Evolutionary conservation across 768 basidiomycete genomes (phyloP).

Genomic region (Phanerochaete carnosa): DNA sequence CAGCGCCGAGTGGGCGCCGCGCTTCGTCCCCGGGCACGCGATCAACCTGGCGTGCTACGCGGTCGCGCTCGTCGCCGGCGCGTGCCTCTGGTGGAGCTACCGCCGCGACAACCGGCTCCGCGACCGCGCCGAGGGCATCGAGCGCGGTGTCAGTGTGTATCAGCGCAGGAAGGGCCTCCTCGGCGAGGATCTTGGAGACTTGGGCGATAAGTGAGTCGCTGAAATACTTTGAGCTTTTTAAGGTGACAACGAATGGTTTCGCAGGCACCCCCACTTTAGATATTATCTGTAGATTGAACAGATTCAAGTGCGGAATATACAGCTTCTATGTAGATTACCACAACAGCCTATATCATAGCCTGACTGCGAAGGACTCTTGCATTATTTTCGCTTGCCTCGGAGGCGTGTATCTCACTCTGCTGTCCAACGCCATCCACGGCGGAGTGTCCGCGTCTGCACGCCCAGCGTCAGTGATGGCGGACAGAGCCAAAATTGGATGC

Average conservation of each 20-base stretch:
- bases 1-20: slow-evolving; percentile 28
- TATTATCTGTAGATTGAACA: slow-evolving; percentile 4
- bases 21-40: slow-evolving; percentile 32
- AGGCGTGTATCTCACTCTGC: no score
- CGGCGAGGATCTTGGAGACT: slow-evolving; percentile 26
- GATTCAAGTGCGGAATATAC: neutral
- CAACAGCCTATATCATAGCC: no score
- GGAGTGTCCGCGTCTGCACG: no score
- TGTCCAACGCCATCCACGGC: no score
- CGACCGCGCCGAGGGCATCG: slow-evolving; percentile 16
- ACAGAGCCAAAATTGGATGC: no score
- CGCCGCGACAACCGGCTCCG: slow-evolving; percentile 19
- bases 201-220: slow-evolving; percentile 25
- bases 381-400: no score
- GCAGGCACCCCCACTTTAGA: slow-evolving; percentile 12
- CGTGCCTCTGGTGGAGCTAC: slow-evolving; percentile 23
- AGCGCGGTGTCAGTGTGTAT: neutral
- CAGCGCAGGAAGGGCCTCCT: slow-evolving; percentile 13
- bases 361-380: no score
- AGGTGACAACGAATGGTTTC: neutral
- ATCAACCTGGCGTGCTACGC: slow-evolving; percentile 26
- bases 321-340: neutral
- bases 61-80: slow-evolving; percentile 22
- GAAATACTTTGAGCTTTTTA: neutral
- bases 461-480: no score